A percentile compares a stretch with the other conserved stretches of the same genome.
Conservation (phyloP, 1,284 basidiomycete genomes). For the Ustilago sp. region DNA sequence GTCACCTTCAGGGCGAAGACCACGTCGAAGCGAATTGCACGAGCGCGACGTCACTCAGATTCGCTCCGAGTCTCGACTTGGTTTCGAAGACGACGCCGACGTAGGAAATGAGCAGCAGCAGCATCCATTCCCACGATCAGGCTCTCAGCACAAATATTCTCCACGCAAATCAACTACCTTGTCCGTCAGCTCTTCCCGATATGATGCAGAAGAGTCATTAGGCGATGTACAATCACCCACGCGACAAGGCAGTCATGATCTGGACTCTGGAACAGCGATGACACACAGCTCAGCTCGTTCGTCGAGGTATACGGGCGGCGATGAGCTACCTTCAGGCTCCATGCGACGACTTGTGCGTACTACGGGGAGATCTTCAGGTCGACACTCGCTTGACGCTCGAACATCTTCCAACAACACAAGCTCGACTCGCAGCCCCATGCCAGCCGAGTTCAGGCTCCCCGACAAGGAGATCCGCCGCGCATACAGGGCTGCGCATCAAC, state of each 20-base stretch:
- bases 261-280: conserved; percentile 7
- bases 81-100: conserved; percentile 19
- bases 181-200: conserved; percentile 17
- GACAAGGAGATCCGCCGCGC: conserved; percentile 47
- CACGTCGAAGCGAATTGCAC: conserved; percentile 49
- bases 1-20: conserved; percentile 27
- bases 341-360: conserved; percentile 24
- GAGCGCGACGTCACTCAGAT: conserved; percentile 56
- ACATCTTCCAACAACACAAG: conserved; percentile 15
- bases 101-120: conserved; percentile 4
- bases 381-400: conserved; percentile 26
- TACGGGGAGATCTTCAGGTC: conserved; percentile 25
- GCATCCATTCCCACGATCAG: conserved; percentile 22
- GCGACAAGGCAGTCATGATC: background rate
- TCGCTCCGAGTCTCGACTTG: conserved; percentile 52
- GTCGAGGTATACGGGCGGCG: conserved; percentile 17
- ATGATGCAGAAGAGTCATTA: conserved; percentile 12
- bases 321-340: conserved; percentile 28
- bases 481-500: conserved; percentile 41
- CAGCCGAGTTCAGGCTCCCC: conserved; percentile 48
- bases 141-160: conserved; percentile 39
- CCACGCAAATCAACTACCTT: conserved; percentile 47
- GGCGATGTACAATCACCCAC: background rate
- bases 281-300: conserved; percentile 17
- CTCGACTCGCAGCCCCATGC: conserved; percentile 40